A percentile compares a stretch with the other conserved stretches of the same genome.
phyloP scores from a whole-genome alignment of 179 eudicot species.

The Beta macrorhiza region DNA sequence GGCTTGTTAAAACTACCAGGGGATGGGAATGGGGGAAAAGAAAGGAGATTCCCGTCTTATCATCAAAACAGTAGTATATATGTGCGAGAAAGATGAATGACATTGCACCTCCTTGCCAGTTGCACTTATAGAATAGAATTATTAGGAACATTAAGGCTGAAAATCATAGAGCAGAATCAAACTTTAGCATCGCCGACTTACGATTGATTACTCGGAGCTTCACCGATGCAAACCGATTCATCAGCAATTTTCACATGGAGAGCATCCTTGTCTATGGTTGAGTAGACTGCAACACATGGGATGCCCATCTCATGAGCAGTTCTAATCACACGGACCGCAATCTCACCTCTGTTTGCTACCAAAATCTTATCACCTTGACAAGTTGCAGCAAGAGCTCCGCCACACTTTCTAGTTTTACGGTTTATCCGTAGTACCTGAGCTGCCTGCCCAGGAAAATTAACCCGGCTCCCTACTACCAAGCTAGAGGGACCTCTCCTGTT shows the following conservation, averaged over 20 bases:
- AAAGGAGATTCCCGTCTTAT: neutral
- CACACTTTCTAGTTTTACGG: conserved; percentile 48
- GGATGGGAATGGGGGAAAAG: neutral
- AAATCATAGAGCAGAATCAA: neutral
- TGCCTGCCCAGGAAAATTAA: conserved; percentile 61
- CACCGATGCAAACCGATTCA: conserved; percentile 96
- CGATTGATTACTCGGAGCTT: conserved; percentile 99
- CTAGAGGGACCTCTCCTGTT: conserved; percentile 56
- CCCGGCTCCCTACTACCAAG: conserved; percentile 51
- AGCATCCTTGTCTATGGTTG: conserved; percentile 95
- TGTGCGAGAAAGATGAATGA: neutral
- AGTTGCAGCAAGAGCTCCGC: conserved; percentile 74
- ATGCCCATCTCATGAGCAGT: conserved; percentile 99
- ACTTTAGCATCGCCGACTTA: conserved; percentile 36
- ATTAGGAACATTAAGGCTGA: no score
- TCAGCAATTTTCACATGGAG: conserved; percentile 94
- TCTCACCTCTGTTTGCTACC: conserved; percentile 98
- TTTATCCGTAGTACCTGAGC: conserved; percentile 41
- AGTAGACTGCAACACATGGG: conserved; percentile 96
- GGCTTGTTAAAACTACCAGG: no score
- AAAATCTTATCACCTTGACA: conserved; percentile 75
- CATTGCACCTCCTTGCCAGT: neutral
- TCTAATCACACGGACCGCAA: conserved; percentile 94
- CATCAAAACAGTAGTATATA: neutral
- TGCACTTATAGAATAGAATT: no score